Base-by-base conservation (phyloP, 2,329 filamentous ascomycete genomes). In the Emmonsiellopsis sp. region DNA sequence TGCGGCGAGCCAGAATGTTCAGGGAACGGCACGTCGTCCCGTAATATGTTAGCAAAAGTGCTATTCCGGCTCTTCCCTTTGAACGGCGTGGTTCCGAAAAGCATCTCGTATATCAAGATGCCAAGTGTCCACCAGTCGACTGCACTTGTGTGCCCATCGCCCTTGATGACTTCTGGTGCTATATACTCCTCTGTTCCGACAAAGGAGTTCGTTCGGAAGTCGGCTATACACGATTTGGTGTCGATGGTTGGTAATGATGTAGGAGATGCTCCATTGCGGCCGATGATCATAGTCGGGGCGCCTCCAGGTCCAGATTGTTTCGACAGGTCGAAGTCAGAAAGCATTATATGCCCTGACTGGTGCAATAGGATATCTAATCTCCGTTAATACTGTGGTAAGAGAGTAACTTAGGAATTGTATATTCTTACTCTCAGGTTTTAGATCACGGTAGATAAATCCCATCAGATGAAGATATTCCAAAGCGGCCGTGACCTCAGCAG, bases 121-220 rank as follows among this genome's bases (percentile, higher is more conserved):
- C 93, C 93, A 51, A 98, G 73, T 0, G 93, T 98, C 93, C 93
- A 98, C 93, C 93, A 98, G 70, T 98, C 93, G 11, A 98, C 93
- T 11, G 93, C 93, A 67, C 92, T 97, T 6, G 93, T 98, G 72
- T 98, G 93, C 27, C 93, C 93, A 66, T 92, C 96, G 40, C 93
- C 93, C 74, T 97, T 97, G 69, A 98, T 98, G 37, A 98, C 93
- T 71, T 98, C 93, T 2, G 93, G 93, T 1, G 93, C 93, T 65
- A 98, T 98, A 70, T 98, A 98, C 70, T 98, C 93, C 70, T 98
- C 93, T 0, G 93, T 98, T 14, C 93, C 93, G 42, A 98, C 93
- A 68, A 98, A 98, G 0, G 91, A 96, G 67, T 98, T 98, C 14
- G 93, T 98, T 53, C 93, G 83, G 78, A 98, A 98, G 73, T 97